phyloP scores from a whole-genome alignment of 345 rosid species.

The Limnanthes douglasii region DNA sequence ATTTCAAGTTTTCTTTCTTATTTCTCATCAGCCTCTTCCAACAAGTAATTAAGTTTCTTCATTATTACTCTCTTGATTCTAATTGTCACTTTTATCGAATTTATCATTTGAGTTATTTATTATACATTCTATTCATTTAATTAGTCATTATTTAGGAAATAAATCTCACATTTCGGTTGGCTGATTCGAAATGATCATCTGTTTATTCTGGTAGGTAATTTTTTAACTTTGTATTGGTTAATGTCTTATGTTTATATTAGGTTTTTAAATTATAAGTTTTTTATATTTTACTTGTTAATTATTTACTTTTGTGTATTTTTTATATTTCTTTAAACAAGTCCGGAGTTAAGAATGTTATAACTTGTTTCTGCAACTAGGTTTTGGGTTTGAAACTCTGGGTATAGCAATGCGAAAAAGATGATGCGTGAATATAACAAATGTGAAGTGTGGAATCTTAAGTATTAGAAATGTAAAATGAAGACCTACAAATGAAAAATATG shows the following conservation, averaged over 20 bases:
- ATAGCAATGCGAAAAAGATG: too few relatives aligned
- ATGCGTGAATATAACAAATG: too few relatives aligned
- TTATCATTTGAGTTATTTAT: constrained; percentile 2
- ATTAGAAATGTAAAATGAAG: too few relatives aligned
- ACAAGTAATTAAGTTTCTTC: constrained; percentile 24
- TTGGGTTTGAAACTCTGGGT: too few relatives aligned
- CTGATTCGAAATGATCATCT: constrained; percentile 27
- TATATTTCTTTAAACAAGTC: constrained; percentile 21
- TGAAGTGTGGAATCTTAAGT: too few relatives aligned
- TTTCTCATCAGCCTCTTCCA: constrained; percentile 87
- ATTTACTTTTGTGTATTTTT: background rate
- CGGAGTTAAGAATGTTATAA: constrained; percentile 48
- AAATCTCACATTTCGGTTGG: constrained; percentile 38
- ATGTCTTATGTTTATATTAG: too few relatives aligned
- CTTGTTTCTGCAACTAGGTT: too few relatives aligned
- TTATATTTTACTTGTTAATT: background rate
- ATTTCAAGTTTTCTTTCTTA: too few relatives aligned
- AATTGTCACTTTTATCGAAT: background rate
- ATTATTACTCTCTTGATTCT: background rate
- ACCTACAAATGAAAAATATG: too few relatives aligned
- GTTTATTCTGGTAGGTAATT: constrained; percentile 34
- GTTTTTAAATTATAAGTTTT: background rate
- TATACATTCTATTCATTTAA: background rate
- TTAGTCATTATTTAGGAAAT: constrained; percentile 31
- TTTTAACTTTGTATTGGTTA: background rate